Conservation (phyloP, 164 flowering plant genomes). For the Sextonia rubra region DNA sequence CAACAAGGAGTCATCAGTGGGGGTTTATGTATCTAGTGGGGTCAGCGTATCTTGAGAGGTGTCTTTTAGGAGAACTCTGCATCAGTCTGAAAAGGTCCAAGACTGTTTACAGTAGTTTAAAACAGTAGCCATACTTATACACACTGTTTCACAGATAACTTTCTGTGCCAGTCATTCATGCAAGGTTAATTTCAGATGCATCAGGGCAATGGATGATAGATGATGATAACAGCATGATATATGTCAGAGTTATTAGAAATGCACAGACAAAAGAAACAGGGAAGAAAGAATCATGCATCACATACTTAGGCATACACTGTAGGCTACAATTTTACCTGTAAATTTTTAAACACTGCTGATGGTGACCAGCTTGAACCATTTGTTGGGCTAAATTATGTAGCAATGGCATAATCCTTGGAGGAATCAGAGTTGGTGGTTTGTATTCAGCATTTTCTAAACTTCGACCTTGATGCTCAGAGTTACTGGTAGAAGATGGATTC, state of each 20-base stretch:
- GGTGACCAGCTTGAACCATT: conserved; percentile 79
- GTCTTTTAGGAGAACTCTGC: too few species aligned
- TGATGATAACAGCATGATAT: not conserved
- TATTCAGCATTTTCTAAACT: conserved; percentile 50
- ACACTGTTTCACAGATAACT: not conserved
- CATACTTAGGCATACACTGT: not conserved
- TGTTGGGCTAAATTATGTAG: conserved; percentile 81
- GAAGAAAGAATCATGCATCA: not conserved
- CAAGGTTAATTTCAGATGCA: not conserved
- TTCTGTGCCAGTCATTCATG: not conserved
- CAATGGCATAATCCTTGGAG: conserved; percentile 78
- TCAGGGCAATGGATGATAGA: not conserved
- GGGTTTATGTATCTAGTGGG: too few species aligned
- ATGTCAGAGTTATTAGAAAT: not conserved
- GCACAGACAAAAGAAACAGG: not conserved
- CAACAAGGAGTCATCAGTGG: too few species aligned
- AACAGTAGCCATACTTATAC: not conserved
- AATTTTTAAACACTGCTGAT: conserved; percentile 59
- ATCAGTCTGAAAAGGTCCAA: too few species aligned
- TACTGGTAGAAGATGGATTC: conserved; percentile 22
- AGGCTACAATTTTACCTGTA: conserved; percentile 48
- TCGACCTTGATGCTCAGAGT: conserved; percentile 41
- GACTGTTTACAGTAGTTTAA: too few species aligned
- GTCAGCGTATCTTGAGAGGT: too few species aligned
- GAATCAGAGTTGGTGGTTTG: conserved; percentile 81